These are phyloP conservation scores for Clausena lansium DNA, from an alignment of 345 rosid genomes.

Conservation along the genomic window DNA sequence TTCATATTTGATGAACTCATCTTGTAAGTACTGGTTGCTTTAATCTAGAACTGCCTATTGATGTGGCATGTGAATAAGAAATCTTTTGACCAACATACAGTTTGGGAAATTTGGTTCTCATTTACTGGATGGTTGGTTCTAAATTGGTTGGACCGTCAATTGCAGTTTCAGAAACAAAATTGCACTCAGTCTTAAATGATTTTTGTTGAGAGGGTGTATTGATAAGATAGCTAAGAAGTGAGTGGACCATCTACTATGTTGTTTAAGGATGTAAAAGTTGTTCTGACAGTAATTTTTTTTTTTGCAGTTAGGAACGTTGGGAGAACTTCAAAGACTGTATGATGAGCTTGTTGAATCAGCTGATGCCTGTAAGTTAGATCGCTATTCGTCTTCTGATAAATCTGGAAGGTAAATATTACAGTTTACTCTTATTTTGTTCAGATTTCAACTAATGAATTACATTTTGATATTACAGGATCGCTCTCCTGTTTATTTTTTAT, in stretches of 20 bases:
- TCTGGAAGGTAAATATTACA: conserved; percentile 53
- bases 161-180: not conserved
- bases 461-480: not conserved
- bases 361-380: conserved; percentile 78
- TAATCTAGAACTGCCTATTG: not conserved
- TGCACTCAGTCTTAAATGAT: not conserved
- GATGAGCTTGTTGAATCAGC: conserved; percentile 81
- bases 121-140: not conserved
- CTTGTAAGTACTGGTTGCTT: not conserved
- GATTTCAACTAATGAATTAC: not conserved
- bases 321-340: conserved; percentile 87
- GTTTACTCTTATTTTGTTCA: conserved; percentile 7
- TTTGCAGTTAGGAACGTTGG: conserved; percentile 70
- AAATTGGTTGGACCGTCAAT: not conserved
- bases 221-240: not conserved
- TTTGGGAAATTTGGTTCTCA: not conserved
- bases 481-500: not conserved
- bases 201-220: not conserved
- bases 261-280: conserved; percentile 10
- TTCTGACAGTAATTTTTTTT: conserved; percentile 2
- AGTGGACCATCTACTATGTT: not conserved
- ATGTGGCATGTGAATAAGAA: not conserved
- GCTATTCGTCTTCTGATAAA: conserved; percentile 82
- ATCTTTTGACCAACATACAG: not conserved
- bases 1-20: conserved; percentile 4